Percentiles rank a stretch among this genome's conserved stretches.
Evolutionary conservation across 192 early-diverging fungal species (phyloP).

Genomic region (Linnemannia zychae): DNA sequence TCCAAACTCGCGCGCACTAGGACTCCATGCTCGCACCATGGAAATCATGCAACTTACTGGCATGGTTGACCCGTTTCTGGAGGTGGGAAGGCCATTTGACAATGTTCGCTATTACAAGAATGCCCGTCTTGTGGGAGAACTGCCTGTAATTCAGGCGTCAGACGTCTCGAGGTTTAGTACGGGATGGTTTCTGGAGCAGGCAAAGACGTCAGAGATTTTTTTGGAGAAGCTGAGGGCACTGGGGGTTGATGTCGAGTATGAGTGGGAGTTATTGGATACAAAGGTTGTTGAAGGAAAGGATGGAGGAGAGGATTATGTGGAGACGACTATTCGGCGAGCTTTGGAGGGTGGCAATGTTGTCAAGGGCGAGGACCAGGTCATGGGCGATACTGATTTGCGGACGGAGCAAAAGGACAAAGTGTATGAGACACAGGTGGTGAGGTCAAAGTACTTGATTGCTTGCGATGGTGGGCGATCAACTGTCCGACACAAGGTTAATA

Average conservation of each 20-base stretch:
- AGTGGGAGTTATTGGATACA: constrained; percentile 10
- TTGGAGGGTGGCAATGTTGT: not conserved
- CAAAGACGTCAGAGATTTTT: constrained; percentile 14
- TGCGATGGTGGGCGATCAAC: constrained; percentile 28
- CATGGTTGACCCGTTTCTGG: not conserved
- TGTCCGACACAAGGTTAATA: constrained; percentile 25
- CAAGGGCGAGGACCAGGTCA: not conserved
- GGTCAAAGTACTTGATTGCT: constrained; percentile 31
- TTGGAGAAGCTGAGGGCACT: not conserved
- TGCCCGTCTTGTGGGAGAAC: not conserved
- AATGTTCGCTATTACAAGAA: not conserved
- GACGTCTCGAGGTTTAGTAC: constrained; percentile 11
- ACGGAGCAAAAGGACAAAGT: constrained; percentile 19
- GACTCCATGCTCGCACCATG: constrained; percentile 14
- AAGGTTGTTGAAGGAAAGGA: not conserved
- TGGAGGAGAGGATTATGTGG: not conserved
- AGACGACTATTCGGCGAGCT: constrained; percentile 14
- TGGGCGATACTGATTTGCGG: not conserved
- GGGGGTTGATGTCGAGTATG: constrained; percentile 17
- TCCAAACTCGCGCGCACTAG: constrained; percentile 6
- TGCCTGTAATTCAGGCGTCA: not conserved
- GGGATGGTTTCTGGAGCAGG: constrained; percentile 7
- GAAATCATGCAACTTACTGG: constrained; percentile 15
- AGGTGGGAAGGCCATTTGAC: not conserved
- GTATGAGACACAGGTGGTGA: constrained; percentile 14